phyloP scores from a whole-genome alignment of 208 protist genomes.

The Strigomonas culicis region DNA sequence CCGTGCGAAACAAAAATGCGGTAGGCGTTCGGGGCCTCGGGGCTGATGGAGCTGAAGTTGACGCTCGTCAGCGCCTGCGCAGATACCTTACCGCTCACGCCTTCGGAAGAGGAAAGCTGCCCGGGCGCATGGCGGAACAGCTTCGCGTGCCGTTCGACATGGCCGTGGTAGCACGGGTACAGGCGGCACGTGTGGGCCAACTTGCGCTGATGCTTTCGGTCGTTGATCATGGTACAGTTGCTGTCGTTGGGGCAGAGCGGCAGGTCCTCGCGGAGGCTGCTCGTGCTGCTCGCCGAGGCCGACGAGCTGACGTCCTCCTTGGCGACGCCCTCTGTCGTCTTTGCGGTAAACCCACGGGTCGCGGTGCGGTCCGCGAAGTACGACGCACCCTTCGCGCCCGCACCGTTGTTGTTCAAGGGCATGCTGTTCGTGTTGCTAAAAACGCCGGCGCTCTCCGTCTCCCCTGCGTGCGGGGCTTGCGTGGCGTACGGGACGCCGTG shows the following conservation, averaged over 20 bases:
- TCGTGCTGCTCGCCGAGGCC: constrained; percentile 54
- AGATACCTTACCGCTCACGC: constrained; percentile 41
- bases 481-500: no score
- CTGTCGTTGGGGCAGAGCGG: constrained; percentile 71
- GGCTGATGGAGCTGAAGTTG: constrained; percentile 82
- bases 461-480: no score
- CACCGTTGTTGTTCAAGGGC: no score
- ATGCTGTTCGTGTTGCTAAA: no score
- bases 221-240: constrained; percentile 69
- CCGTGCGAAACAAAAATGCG: constrained; percentile 75
- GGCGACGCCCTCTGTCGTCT: no score
- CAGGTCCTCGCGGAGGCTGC: constrained; percentile 61
- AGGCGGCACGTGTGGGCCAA: constrained; percentile 85
- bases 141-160: constrained; percentile 67
- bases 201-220: constrained; percentile 77
- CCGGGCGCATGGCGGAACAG: constrained; percentile 75
- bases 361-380: no score
- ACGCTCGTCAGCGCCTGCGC: constrained; percentile 66
- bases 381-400: no score
- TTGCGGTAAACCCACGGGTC: no score
- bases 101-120: constrained; percentile 56
- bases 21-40: constrained; percentile 74
- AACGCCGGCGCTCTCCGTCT: no score
- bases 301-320: background rate
- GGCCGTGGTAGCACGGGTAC: constrained; percentile 83